Evolutionary conservation across 345 rosid species (phyloP), one percentile per base, ranked within the genome.

Genomic region (Pugionium cornutum): DNA sequence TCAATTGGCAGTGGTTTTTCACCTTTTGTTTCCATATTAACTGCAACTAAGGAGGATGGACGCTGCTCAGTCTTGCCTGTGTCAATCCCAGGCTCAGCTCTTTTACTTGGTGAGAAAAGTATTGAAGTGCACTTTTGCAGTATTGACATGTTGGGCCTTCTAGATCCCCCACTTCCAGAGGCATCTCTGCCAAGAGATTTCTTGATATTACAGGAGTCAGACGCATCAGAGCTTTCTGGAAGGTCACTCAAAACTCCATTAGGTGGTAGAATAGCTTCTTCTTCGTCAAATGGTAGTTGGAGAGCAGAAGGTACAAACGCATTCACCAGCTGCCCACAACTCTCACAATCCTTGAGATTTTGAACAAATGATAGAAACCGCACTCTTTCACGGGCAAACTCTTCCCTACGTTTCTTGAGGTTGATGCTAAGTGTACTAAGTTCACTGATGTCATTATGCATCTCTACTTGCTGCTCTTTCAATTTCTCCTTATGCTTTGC

Each of bases 241-340:
- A 41, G 74, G 30, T 69, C 67, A 61, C 76, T 68, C 51, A 81
- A 55, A 66, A 62, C 52, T 72, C 70, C 75, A 62, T 45, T 81
- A 47, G 78, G 74, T 56, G 81, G 67, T 26, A 74, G 73, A 64
- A 63, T 51, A 52, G 75, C 76, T 69, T 72, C 78, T 9, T 55
- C 75, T 66, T 78, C 84, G 50, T 54, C 67, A 60, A 75, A 77
- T 53, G 86, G 82, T 67, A 80, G 80, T 55, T 68, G 85, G 62
- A 84, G 77, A 80, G 85, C 85, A 69, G 86, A 85, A 69, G 86
- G 83, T 40, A 74, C 82, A 69, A 84, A 86, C 63, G 82, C 91
- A 67, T 81, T 78, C 8, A 73, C 76, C 47, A 73, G 67, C n/a
- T 87, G 87, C 74, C 88, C 89, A 60, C 96, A 92, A 48, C 72